Percentiles rank a stretch among this genome's conserved stretches.
These are phyloP conservation scores for Plantago ovata DNA, from an alignment of 257 asterid genomes.

Conservation along the genomic window DNA sequence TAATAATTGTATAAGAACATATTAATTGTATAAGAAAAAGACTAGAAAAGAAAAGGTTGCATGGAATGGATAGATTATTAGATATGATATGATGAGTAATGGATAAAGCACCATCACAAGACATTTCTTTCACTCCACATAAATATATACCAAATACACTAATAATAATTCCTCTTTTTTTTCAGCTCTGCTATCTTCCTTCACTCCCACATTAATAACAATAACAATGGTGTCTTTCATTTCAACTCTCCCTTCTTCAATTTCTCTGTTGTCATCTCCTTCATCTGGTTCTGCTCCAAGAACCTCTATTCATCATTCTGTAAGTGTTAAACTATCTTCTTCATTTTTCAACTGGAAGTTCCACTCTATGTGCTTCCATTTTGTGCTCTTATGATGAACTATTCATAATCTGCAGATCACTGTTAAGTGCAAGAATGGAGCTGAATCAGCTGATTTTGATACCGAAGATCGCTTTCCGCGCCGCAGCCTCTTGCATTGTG, in stretches of 20 bases:
- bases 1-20: no score
- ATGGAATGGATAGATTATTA: no score
- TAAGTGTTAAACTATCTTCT: slow-evolving; percentile 24
- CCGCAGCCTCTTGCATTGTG: slow-evolving; percentile 55
- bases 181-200: not conserved
- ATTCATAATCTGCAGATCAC: slow-evolving; percentile 31
- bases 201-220: not conserved
- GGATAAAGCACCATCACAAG: slow-evolving; percentile 32
- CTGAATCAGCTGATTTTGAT: slow-evolving; percentile 28
- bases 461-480: slow-evolving; percentile 44
- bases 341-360: not conserved
- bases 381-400: not conserved
- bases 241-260: slow-evolving; percentile 62
- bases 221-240: slow-evolving; percentile 53
- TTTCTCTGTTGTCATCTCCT: slow-evolving; percentile 36
- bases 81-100: no score
- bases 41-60: no score
- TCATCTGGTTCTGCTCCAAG: slow-evolving; percentile 26
- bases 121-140: slow-evolving; percentile 21
- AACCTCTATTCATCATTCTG: slow-evolving; percentile 33
- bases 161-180: not conserved
- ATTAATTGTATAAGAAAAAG: no score
- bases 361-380: not conserved
- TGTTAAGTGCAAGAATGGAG: slow-evolving; percentile 48
- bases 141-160: slow-evolving; percentile 13